Evolutionary conservation across 345 rosid genomes (phyloP).

Genomic region (Gossypium anomalum): DNA sequence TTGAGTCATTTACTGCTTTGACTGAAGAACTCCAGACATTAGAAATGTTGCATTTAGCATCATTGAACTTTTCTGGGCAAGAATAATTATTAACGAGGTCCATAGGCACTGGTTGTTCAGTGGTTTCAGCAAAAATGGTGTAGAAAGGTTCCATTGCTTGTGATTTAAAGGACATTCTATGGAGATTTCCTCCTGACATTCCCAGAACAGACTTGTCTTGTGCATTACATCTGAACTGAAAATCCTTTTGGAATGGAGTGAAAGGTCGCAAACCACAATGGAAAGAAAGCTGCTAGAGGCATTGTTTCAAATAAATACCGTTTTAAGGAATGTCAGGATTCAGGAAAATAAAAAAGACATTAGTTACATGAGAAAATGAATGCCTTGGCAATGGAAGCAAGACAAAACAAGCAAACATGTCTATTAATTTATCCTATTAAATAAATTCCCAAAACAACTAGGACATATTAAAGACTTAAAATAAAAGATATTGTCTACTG

Average conservation of each 20-base stretch:
- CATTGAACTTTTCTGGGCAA: slow-evolving; percentile 28
- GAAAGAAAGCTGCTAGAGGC: slow-evolving; percentile 43
- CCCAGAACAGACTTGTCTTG: slow-evolving; percentile 44
- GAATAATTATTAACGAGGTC: slow-evolving; percentile 20
- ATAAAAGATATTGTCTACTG: too few relatives aligned
- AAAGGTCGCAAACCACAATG: slow-evolving; percentile 42
- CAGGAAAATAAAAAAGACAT: neutral
- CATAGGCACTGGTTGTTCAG: slow-evolving; percentile 25
- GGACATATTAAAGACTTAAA: neutral
- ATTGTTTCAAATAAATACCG: slow-evolving; percentile 6
- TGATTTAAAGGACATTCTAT: slow-evolving; percentile 29
- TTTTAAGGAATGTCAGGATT: neutral
- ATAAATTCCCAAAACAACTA: neutral
- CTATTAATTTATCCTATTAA: neutral
- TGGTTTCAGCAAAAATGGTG: slow-evolving; percentile 32
- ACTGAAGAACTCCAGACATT: slow-evolving; percentile 35
- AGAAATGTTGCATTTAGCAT: slow-evolving; percentile 30
- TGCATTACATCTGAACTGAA: slow-evolving; percentile 32
- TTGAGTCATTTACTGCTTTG: slow-evolving; percentile 20
- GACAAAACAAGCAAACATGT: neutral
- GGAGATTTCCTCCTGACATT: slow-evolving; percentile 32
- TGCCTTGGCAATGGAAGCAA: neutral
- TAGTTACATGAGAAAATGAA: neutral
- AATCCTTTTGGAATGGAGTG: slow-evolving; percentile 39
- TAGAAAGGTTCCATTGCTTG: slow-evolving; percentile 52